These are phyloP conservation scores for Aspergillus awamori DNA, from an alignment of 2,329 filamentous ascomycete species.

Conservation along the genomic window DNA sequence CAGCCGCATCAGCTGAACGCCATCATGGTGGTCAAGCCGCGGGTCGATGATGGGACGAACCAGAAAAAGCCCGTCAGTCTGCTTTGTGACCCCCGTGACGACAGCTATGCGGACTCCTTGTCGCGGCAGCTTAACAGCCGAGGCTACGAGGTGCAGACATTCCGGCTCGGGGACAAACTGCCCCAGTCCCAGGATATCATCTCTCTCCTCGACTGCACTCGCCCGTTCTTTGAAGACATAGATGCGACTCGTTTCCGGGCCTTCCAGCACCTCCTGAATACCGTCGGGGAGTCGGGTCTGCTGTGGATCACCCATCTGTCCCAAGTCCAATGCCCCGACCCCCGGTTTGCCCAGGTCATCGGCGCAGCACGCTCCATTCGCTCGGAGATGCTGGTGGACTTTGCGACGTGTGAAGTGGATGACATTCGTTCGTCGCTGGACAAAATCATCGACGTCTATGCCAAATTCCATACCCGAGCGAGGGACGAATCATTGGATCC, in stretches of 20 bases:
- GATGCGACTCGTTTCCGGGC: conserved; percentile 1
- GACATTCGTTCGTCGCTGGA: conserved; percentile 5
- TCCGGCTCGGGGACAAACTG: background rate
- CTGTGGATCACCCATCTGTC: conserved; percentile 34
- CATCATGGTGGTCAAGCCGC: background rate
- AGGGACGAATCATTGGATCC: background rate
- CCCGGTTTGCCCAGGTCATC: conserved; percentile 30
- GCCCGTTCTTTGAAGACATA: conserved; percentile 17
- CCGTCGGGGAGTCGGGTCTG: conserved; percentile 13
- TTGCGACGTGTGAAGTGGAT: conserved; percentile 31
- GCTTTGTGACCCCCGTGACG: background rate
- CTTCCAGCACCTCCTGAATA: background rate
- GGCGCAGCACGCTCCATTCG: conserved; percentile 35
- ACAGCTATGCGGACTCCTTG: background rate
- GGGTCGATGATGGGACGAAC: background rate
- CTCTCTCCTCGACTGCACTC: conserved; percentile 17
- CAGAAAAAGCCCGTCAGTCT: background rate
- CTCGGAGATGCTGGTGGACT: conserved; percentile 28
- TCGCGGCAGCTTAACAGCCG: background rate
- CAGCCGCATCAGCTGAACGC: background rate
- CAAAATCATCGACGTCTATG: conserved; percentile 18
- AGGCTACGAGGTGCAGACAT: conserved; percentile 6
- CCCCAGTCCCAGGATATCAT: conserved; percentile 11
- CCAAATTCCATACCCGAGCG: conserved; percentile 18
- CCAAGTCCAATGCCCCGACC: conserved; percentile 31